Evolutionary conservation across 495 filamentous ascomycete genomes (phyloP).

Genomic region (Hypomontagnella submonticulosa): DNA sequence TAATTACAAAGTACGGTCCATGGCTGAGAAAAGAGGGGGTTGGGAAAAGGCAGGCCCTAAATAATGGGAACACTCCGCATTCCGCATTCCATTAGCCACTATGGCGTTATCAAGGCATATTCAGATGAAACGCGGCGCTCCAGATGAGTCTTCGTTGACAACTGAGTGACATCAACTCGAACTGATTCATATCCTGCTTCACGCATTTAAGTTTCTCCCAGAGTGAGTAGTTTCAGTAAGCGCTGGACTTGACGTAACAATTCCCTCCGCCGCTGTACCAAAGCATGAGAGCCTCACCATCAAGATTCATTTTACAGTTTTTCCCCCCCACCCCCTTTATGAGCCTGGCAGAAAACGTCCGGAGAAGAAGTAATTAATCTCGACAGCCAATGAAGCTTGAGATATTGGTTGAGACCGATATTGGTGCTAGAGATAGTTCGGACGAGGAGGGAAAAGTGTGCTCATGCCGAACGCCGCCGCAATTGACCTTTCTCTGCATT

Average conservation of each 20-base stretch:
- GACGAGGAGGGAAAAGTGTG: conserved; percentile 23
- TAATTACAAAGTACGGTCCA: not conserved
- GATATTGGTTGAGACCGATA: conserved; percentile 15
- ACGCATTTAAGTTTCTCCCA: conserved; percentile 17
- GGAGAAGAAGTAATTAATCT: conserved; percentile 11
- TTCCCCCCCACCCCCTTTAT: conserved; percentile 2
- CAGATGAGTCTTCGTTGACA: not conserved
- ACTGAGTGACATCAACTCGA: conserved; percentile 29
- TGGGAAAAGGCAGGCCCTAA: not conserved
- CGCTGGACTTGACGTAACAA: conserved; percentile 19
- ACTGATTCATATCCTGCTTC: conserved; percentile 31
- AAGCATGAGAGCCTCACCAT: conserved; percentile 2
- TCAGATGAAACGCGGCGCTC: not conserved
- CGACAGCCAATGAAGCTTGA: conserved; percentile 25
- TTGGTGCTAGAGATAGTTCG: conserved; percentile 14
- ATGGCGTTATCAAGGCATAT: too few species aligned
- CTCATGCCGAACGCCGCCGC: not conserved
- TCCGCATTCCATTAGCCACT: too few species aligned
- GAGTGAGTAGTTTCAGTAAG: conserved; percentile 7
- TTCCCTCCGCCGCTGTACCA: not conserved
- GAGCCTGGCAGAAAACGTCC: conserved; percentile 2
- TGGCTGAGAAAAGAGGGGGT: not conserved
- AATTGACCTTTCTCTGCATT: conserved; percentile 24
- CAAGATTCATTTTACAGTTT: conserved; percentile 3
- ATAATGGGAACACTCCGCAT: too few species aligned